Base-by-base conservation (phyloP, 1,139 yeast genomes). In the Wickerhamiella pararugosa region DNA sequence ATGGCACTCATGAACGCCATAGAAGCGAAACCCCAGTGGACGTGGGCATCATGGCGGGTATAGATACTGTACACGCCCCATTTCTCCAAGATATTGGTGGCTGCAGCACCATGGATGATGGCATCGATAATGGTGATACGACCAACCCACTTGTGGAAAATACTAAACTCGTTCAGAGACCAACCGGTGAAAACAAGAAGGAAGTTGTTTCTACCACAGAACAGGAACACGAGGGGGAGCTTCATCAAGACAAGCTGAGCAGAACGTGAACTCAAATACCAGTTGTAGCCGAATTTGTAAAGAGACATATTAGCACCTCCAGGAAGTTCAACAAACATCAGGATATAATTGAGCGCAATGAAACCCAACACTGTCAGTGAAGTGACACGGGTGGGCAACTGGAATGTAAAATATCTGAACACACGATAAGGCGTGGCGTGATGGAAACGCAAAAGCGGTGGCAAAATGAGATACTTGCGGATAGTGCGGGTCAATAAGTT, bases 131-230 rank as follows among this genome's bases (percentile, higher is more conserved):
- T 64, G 1, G 68, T 55, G 2, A 71, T 57, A 46, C 80, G 58
- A 2, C 80, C 69, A 1, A 73, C 53, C 70, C 80, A 76, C 45
- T 76, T 61, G 54, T 76, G 83, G 62, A 70, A 46, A 65, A 63
- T 45, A 67, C 72, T 70, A 49, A 71, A 75, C 0, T 76, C 69
- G 8, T 79, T 62, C 53, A 71, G 75, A 36, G 74, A 70, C 72
- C 78, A 67, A 26, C 78, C 71, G 0, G 81, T 74, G 4, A 71
- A 38, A 62, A 69, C 63, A 42, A 71, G 70, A 25, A 75, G 55
- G 36, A 75, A 55, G 53, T 76, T 76, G 54, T 68, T 75, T 53
- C 83, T 57, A 7, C 79, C 75, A 0, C 77, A 78, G 61, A 76
- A 67, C 30, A 71, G 55, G 25, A 75, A 63, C 27, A 75, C 52